phyloP scores from a whole-genome alignment of 1,284 basidiomycete genomes.

The Microbotryum lychnidis-dioicae region DNA sequence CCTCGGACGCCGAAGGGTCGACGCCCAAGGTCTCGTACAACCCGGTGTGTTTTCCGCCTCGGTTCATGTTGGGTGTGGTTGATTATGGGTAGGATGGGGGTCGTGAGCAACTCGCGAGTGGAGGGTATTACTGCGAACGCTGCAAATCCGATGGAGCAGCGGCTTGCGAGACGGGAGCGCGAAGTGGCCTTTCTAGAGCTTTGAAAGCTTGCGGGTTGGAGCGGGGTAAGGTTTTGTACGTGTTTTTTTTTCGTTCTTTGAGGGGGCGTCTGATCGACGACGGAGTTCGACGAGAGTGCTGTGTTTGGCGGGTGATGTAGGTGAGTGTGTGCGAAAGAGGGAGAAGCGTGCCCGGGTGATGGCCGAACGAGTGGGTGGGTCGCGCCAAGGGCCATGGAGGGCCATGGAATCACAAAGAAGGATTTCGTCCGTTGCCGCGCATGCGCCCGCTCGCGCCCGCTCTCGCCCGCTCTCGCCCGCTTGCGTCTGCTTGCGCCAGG shows the following conservation, averaged over 20 bases:
- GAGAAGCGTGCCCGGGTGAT: no score
- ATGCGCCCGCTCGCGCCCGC: no score
- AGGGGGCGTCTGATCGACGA: not conserved
- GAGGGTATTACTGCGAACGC: not conserved
- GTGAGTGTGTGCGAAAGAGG: not conserved
- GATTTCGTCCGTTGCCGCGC: not conserved
- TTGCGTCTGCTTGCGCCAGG: no score
- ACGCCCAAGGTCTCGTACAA: constrained; percentile 70
- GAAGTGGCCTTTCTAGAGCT: not conserved
- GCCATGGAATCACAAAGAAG: not conserved
- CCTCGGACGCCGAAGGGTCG: constrained; percentile 62
- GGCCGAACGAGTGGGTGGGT: no score
- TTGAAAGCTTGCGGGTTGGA: not conserved
- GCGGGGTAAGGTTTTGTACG: not conserved
- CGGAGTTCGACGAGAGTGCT: no score
- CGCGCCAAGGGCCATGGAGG: no score
- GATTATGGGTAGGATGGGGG: not conserved
- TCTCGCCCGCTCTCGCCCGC: no score
- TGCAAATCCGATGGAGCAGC: constrained; percentile 16
- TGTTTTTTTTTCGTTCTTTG: not conserved
- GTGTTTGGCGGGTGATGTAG: not conserved
- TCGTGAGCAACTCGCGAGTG: not conserved
- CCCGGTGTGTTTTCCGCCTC: constrained; percentile 4
- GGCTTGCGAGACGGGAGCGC: not conserved
- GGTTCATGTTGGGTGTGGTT: constrained; percentile 6